Conservation (phyloP, 805 yeast species). For the Yarrowia keelungensis region DNA sequence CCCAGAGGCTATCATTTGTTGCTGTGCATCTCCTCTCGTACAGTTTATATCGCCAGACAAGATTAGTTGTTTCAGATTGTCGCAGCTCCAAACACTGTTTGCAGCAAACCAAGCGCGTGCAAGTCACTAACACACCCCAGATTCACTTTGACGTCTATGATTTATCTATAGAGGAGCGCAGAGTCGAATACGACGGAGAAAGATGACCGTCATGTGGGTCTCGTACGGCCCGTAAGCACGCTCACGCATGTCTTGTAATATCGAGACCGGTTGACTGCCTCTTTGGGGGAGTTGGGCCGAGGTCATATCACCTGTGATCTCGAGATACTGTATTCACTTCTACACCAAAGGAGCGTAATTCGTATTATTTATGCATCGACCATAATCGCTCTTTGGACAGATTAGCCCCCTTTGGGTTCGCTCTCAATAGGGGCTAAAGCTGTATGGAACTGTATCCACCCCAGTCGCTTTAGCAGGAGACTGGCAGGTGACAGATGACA, state of each 20-base stretch:
- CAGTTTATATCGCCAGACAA: background rate
- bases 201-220: background rate
- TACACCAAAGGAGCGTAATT: background rate
- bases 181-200: background rate
- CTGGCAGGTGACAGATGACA: background rate
- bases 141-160: conserved; percentile 1
- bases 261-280: background rate
- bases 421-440: conserved; percentile 6
- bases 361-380: conserved; percentile 13
- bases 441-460: conserved; percentile 15
- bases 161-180: background rate
- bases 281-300: background rate
- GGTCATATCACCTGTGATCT: background rate
- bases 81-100: conserved; percentile 1
- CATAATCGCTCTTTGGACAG: background rate
- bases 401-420: background rate
- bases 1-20: too few species aligned
- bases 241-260: conserved; percentile 8
- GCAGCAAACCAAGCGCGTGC: conserved; percentile 3
- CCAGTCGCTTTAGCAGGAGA: background rate
- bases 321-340: background rate
- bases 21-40: background rate
- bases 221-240: background rate
- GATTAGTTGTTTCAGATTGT: conserved; percentile 26
- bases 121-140: background rate